Base-by-base conservation (phyloP, 495 filamentous ascomycete genomes). In the Geopyxis carbonaria region DNA sequence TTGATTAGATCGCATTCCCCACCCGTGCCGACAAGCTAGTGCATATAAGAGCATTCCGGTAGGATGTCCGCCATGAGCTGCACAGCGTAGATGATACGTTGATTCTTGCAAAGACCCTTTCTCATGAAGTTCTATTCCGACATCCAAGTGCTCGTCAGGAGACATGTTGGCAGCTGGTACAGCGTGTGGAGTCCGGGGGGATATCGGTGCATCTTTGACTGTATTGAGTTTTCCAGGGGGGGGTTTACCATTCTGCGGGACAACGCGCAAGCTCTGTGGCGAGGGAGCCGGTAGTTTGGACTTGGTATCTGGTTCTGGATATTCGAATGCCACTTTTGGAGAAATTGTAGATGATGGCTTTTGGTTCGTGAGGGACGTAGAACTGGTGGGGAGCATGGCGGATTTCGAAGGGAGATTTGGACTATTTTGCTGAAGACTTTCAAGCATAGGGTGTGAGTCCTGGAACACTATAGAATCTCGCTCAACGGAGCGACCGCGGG, bases 21-120 rank as follows among this genome's bases (percentile, higher is more conserved):
- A 97, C 20, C 89, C 89, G 55, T 95, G 89, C n/a, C 91, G 73
- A 54, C 86, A 93, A 22, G 89, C 91, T 28, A 97, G 68, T 4
- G 87, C 91, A 58, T 93, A 97, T 6, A 95, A 65, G 4, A 97
- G 65, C 89, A 97, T 97, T 9, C 75, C 89, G 0, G 84, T 93
- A 0, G 89, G 85, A 36, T 89, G 73, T 9, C 78, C 76, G 28
- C 76, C 73, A 47, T 76, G 76, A 2, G 89, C 91, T 4, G 89
- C 89, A 50, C 92, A 71, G 7, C 89, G 79, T 20, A 97, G 66
- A 55, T 97, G 89, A 57, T 93, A 97, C 2, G 91, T 93, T 0
- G 86, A 93, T 55, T 95, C 84, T 32, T 79, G 78, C 19, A 93
- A 63, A 0, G 76, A 74, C 18, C 89, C 89, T 11, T 72, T 71